Percentiles rank a stretch among this genome's conserved stretches.
Evolutionary conservation across 1,284 basidiomycete genomes (phyloP).

Genomic region (Hymenochaete sp.): DNA sequence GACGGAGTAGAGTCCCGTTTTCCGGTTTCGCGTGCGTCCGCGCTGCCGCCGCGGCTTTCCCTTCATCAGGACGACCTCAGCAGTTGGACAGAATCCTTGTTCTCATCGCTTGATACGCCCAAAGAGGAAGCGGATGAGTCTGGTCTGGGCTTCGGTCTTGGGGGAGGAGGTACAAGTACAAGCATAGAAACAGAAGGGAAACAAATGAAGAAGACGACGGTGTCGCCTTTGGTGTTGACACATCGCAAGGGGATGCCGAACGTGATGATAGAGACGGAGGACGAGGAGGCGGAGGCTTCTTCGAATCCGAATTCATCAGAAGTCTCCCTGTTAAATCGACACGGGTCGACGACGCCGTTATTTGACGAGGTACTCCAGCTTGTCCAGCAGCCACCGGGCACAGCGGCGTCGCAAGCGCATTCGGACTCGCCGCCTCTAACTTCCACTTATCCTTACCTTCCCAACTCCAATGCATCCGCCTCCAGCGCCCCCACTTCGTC

Average conservation of each 20-base stretch:
- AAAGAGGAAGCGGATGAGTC: no score
- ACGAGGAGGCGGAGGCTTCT: conserved; percentile 1
- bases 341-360: conserved; percentile 12
- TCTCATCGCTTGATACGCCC: conserved; percentile 23
- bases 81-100: conserved; percentile 24
- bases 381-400: conserved; percentile 2
- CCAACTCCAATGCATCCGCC: conserved; percentile 11
- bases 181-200: not conserved
- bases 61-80: conserved; percentile 36
- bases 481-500: no score
- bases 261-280: conserved; percentile 8
- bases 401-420: not conserved
- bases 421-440: not conserved
- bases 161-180: not conserved
- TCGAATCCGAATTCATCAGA: no score
- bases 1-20: no score
- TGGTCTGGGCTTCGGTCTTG: no score
- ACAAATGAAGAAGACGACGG: conserved; percentile 8
- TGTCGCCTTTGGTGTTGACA: conserved; percentile 13
- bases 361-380: conserved; percentile 17
- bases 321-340: no score
- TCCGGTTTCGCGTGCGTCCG: conserved; percentile 27
- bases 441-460: conserved; percentile 11
- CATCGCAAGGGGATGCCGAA: conserved; percentile 3
- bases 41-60: conserved; percentile 46